Conservation (phyloP, 2,329 filamentous ascomycete species). For the Eutypa lata region DNA sequence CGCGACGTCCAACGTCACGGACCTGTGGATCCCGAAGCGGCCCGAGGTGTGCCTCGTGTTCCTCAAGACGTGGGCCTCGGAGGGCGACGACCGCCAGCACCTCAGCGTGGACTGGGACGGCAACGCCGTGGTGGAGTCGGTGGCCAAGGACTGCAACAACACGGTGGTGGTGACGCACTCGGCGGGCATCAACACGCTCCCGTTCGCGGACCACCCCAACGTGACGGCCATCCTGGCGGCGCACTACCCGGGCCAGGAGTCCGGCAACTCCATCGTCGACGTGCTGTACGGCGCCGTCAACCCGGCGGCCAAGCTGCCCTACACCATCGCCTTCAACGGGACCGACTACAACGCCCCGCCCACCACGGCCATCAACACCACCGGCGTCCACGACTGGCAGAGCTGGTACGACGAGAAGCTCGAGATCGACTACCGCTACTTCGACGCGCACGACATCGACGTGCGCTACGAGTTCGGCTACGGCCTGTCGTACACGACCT, state of each 20-base stretch:
- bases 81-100: conserved; percentile 56
- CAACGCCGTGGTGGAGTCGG: conserved; percentile 54
- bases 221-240: conserved; percentile 61
- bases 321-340: conserved; percentile 63
- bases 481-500: conserved; percentile 50
- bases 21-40: conserved; percentile 43
- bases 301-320: conserved; percentile 60
- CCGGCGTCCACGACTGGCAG: conserved; percentile 39
- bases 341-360: conserved; percentile 42
- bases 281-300: conserved; percentile 60
- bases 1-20: conserved; percentile 33
- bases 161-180: conserved; percentile 57
- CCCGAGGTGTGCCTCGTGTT: conserved; percentile 67
- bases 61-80: conserved; percentile 64
- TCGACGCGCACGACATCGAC: conserved; percentile 56
- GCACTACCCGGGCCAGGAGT: conserved; percentile 59
- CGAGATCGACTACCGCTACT: conserved; percentile 66
- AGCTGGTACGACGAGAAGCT: conserved; percentile 58
- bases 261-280: conserved; percentile 58
- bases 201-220: conserved; percentile 55
- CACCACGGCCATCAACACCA: conserved; percentile 34
- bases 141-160: conserved; percentile 41
- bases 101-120: conserved; percentile 59
- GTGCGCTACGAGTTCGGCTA: conserved; percentile 66
- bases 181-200: conserved; percentile 54